Conservation (phyloP, 805 yeast species). For the Myxozyma nipponensis region DNA sequence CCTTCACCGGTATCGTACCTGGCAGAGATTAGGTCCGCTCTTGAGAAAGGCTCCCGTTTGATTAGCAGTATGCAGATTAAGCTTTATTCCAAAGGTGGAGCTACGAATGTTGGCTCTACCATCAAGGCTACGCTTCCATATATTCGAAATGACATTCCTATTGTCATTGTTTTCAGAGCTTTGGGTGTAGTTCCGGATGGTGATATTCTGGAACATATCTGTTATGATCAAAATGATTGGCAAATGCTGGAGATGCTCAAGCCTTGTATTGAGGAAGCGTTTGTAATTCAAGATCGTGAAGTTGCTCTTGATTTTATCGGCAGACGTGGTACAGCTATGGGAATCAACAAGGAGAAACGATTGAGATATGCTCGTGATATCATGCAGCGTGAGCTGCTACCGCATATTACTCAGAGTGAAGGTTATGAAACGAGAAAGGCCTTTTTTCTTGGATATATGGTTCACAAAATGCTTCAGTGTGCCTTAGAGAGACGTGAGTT, state of each 20-base stretch:
- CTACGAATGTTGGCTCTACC: slow-evolving; percentile 67
- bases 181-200: slow-evolving; percentile 99
- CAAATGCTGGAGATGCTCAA: slow-evolving; percentile 98
- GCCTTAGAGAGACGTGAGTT: slow-evolving; percentile 97
- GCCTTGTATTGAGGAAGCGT: slow-evolving; percentile 99
- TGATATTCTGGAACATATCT: slow-evolving; percentile 94
- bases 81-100: slow-evolving; percentile 76
- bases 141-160: slow-evolving; percentile 94
- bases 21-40: slow-evolving; percentile 94
- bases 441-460: slow-evolving; percentile 95
- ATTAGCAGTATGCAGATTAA: slow-evolving; percentile 93
- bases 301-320: slow-evolving; percentile 97
- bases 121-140: slow-evolving; percentile 95
- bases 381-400: slow-evolving; percentile 90
- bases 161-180: slow-evolving; percentile 95
- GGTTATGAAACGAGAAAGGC: slow-evolving; percentile 98
- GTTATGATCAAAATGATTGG: slow-evolving; percentile 98
- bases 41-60: slow-evolving; percentile 95
- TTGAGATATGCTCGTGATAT: slow-evolving; percentile 96
- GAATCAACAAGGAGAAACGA: slow-evolving; percentile 96
- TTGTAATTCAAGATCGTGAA: slow-evolving; percentile 95
- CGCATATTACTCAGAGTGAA: slow-evolving; percentile 95
- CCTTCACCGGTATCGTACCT: slow-evolving; percentile 94
- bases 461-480: slow-evolving; percentile 87
- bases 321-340: slow-evolving; percentile 95